phyloP scores from a whole-genome alignment of 495 filamentous ascomycete genomes.

The Achaetomiella virescens region DNA sequence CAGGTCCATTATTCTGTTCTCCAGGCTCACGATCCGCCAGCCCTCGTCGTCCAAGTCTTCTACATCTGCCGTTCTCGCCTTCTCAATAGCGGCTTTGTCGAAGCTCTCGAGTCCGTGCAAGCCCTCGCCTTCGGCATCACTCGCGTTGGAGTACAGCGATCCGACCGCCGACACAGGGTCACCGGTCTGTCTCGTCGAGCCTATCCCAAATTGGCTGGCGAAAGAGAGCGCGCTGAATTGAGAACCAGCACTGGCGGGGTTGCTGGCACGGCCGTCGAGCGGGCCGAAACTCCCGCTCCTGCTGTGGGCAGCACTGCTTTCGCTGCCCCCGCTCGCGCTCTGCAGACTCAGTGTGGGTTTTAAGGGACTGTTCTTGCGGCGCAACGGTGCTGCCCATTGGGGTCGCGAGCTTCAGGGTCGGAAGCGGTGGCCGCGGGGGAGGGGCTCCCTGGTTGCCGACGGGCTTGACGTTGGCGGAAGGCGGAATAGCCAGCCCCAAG shows the following conservation, averaged over 20 bases:
- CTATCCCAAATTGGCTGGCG: constrained; percentile 58
- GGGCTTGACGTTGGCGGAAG: constrained; percentile 72
- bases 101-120: constrained; percentile 61
- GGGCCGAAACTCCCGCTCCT: constrained; percentile 68
- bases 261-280: constrained; percentile 65
- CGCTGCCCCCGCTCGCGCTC: constrained; percentile 65
- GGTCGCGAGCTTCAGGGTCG: constrained; percentile 72
- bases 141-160: constrained; percentile 70
- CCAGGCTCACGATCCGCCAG: constrained; percentile 86
- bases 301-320: constrained; percentile 59
- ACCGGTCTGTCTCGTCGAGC: constrained; percentile 52
- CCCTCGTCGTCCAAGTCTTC: constrained; percentile 92
- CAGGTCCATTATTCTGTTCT: constrained; percentile 78
- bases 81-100: constrained; percentile 69
- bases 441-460: constrained; percentile 40
- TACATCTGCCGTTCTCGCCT: constrained; percentile 75
- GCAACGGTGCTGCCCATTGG: constrained; percentile 70
- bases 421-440: constrained; percentile 53
- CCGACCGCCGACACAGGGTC: constrained; percentile 85
- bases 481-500: constrained; percentile 81
- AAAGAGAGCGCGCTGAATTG: constrained; percentile 72
- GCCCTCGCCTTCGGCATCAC: constrained; percentile 62
- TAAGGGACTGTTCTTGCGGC: constrained; percentile 51
- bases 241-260: constrained; percentile 74
- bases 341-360: constrained; percentile 41